Evolutionary conservation across 1,284 basidiomycete species (phyloP).

Genomic region (Cutaneotrichosporon cutaneum): DNA sequence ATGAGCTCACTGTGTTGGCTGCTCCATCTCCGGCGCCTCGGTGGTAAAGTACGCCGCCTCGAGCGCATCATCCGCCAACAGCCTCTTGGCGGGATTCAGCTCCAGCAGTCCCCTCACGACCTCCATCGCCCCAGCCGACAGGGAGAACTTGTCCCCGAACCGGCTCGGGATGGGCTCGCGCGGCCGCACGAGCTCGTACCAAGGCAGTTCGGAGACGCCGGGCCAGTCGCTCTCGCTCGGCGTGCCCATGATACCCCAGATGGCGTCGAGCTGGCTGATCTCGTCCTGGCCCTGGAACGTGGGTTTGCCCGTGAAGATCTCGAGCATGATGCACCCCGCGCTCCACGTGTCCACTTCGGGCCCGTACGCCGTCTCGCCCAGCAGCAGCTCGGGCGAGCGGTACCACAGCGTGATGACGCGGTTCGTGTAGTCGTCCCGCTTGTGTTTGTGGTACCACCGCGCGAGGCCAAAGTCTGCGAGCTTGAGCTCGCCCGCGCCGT

Average conservation of each 20-base stretch:
- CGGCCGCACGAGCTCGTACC: constrained; percentile 96
- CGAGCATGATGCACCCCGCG: constrained; percentile 98
- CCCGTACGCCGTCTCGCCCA: constrained; percentile 95
- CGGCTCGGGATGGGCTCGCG: constrained; percentile 67
- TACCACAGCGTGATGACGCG: constrained; percentile 99
- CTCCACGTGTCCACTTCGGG: constrained; percentile 99
- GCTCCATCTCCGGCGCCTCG: constrained; percentile 70
- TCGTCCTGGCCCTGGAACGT: constrained; percentile 96
- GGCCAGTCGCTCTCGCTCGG: constrained; percentile 82
- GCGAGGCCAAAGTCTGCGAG: constrained; percentile 98
- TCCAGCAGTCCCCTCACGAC: constrained; percentile 76
- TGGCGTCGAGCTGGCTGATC: constrained; percentile 91
- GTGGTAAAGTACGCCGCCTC: constrained; percentile 75
- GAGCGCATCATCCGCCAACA: constrained; percentile 77
- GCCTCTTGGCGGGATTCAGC: constrained; percentile 79
- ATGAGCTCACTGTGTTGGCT: constrained; percentile 72
- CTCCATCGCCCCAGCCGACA: constrained; percentile 77
- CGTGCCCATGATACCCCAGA: constrained; percentile 87
- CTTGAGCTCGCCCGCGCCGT: constrained; percentile 88
- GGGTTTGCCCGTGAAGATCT: constrained; percentile 90
- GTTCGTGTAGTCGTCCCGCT: constrained; percentile 90
- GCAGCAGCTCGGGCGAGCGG: constrained; percentile 88
- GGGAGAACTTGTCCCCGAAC: constrained; percentile 77
- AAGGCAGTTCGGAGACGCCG: constrained; percentile 76
- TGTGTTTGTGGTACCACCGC: constrained; percentile 86